Base-by-base conservation (phyloP, 805 yeast species). In the Kluyveromyces starmeri region DNA sequence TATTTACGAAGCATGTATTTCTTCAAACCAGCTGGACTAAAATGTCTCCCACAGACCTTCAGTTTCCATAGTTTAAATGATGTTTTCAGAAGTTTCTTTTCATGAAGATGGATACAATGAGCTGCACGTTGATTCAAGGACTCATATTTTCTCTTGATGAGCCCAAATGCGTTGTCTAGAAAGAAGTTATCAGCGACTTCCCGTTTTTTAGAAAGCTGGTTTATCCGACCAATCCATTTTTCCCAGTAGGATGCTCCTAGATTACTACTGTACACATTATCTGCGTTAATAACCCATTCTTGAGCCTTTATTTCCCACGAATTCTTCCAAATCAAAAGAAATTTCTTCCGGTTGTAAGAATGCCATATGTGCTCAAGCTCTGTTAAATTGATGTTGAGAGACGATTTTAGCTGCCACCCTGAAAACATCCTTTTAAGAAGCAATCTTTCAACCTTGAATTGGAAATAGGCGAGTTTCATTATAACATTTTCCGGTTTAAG, bases 161-260 rank as follows among this genome's bases (percentile, higher is more conserved):
- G 40, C 21, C 28, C 35, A 18, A 49, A 42, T 19, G 36, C 20
- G 18, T 43, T 40, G 21, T 50, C 44, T 11, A 46, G 28, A n/a
- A 52, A 45, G 23, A 43, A 48, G 18, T 40, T 47, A 34, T 51
- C 48, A 4, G 58, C 55, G 1, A 52, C 32, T 7, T 37, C 34
- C n/a, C 36, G 36, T 41, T 43, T 47, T 4, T 46, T 39, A 10
- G 40, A 36, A 10, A 31, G 38, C 4, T 46, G 35, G 25, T 48
- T 47, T 20, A 34, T 35, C 13, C 38, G 40, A 6, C 32, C 39
- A 22, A 44, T 19, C 42, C 48, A 40, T 19, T 28, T 43, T 32
- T 50, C 52, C 17, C 46, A 44, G 7, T 32, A 40, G 11, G 29
- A 32, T 2, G 50, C 39, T 18, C 42, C 28, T 14, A 48, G n/a